A percentile compares a stretch with the other conserved stretches of the same genome.
Evolutionary conservation across 768 basidiomycete species (phyloP).

Genomic region (Strobilomyces confusus): DNA sequence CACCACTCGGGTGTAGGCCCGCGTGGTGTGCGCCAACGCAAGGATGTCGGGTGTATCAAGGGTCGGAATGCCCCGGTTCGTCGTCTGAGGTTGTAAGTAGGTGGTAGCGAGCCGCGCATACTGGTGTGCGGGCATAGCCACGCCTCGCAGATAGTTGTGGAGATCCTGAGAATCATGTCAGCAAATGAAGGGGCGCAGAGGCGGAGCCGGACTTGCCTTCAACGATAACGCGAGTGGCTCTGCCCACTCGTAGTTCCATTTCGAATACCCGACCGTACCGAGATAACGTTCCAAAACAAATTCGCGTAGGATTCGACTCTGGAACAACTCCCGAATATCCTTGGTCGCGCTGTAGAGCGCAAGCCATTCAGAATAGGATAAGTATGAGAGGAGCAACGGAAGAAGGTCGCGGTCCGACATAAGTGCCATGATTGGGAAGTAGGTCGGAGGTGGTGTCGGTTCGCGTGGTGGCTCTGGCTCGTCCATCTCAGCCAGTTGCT

Average conservation of each 20-base stretch:
- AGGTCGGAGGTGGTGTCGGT: constrained; percentile 24
- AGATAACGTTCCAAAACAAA: constrained; percentile 66
- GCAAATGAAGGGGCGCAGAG: background rate
- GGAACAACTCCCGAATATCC: constrained; percentile 48
- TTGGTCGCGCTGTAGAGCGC: constrained; percentile 55
- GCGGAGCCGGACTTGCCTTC: constrained; percentile 41
- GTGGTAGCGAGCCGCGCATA: constrained; percentile 58
- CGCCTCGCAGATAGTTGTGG: constrained; percentile 74
- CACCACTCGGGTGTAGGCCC: constrained; percentile 78
- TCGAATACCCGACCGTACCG: constrained; percentile 63
- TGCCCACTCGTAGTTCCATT: constrained; percentile 52
- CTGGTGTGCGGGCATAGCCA: constrained; percentile 70
- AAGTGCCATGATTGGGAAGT: constrained; percentile 55
- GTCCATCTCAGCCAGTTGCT: constrained; percentile 17
- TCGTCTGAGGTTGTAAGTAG: constrained; percentile 49
- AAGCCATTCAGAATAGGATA: constrained; percentile 75
- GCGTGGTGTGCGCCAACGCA: constrained; percentile 54
- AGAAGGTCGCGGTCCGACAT: constrained; percentile 53
- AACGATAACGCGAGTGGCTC: constrained; percentile 65
- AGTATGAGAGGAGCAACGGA: constrained; percentile 47
- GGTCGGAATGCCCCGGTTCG: constrained; percentile 39
- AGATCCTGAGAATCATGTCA: constrained; percentile 53
- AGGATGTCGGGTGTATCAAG: constrained; percentile 42
- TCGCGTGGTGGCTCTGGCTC: constrained; percentile 18
- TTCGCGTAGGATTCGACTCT: constrained; percentile 52